phyloP scores from a whole-genome alignment of 1,139 yeast genomes.

The Taiozyma sp. region DNA sequence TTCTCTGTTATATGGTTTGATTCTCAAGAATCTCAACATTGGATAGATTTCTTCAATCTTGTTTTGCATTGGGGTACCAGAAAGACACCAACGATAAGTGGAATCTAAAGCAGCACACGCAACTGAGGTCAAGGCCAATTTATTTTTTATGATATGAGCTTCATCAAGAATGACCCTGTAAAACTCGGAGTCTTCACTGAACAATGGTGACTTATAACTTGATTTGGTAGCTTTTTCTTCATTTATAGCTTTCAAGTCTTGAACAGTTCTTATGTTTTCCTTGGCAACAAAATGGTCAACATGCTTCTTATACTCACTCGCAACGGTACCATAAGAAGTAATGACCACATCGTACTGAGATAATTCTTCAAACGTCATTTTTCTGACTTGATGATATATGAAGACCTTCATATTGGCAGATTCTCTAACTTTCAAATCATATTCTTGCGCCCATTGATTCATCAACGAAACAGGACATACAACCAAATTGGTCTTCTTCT shows the following conservation, averaged over 20 bases:
- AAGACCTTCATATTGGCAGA: slow-evolving; percentile 42
- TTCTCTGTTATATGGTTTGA: slow-evolving; percentile 63
- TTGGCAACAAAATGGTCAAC: slow-evolving; percentile 25
- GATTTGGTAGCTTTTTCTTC: slow-evolving; percentile 20
- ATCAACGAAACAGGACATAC: slow-evolving; percentile 83
- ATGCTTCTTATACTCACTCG: slow-evolving; percentile 66
- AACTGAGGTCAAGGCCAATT: slow-evolving; percentile 56
- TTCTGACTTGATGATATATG: slow-evolving; percentile 49
- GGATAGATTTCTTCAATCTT: slow-evolving; percentile 76
- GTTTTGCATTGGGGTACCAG: slow-evolving; percentile 97
- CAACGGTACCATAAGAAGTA: slow-evolving; percentile 69
- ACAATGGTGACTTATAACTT: slow-evolving; percentile 63
- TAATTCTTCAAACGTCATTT: slow-evolving; percentile 40
- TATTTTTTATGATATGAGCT: slow-evolving; percentile 85
- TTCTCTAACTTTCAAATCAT: slow-evolving; percentile 52
- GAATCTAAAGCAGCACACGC: slow-evolving; percentile 56
- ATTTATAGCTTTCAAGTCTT: slow-evolving; percentile 31
- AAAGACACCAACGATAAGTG: slow-evolving; percentile 66
- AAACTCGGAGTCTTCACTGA: slow-evolving; percentile 42
- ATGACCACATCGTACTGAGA: slow-evolving; percentile 63
- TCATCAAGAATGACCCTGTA: slow-evolving; percentile 81
- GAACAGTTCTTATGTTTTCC: slow-evolving; percentile 31
- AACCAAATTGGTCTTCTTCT: slow-evolving; percentile 56
- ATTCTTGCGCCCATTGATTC: slow-evolving; percentile 77
- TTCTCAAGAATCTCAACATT: slow-evolving; percentile 61